These are phyloP conservation scores for Microcyclosporella mali DNA, from an alignment of 2,329 filamentous ascomycete species.

Conservation along the genomic window DNA sequence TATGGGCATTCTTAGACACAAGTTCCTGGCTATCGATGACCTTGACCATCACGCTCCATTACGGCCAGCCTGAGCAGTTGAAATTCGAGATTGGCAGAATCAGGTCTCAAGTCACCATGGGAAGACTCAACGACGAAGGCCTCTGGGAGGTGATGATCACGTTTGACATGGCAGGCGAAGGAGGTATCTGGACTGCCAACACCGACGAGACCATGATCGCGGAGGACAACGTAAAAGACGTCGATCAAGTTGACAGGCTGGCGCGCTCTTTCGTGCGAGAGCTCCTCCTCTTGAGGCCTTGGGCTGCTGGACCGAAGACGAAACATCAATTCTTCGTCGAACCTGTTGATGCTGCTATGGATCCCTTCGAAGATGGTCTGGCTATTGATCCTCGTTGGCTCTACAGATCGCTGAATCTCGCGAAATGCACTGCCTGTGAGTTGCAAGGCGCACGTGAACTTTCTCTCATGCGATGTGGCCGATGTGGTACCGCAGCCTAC, in stretches of 20 bases:
- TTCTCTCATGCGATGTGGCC: conserved; percentile 13
- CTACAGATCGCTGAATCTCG: conserved; percentile 12
- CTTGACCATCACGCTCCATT: conserved; percentile 6
- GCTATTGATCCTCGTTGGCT: conserved; percentile 20
- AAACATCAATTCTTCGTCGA: conserved; percentile 18
- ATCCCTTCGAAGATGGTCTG: conserved; percentile 17
- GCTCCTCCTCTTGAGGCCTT: conserved; percentile 9
- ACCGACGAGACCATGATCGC: conserved; percentile 20
- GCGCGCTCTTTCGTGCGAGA: conserved; percentile 8
- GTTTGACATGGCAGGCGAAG: conserved; percentile 6
- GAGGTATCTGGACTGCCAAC: conserved; percentile 13
- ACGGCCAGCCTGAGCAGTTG: conserved; percentile 1
- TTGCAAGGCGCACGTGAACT: not conserved
- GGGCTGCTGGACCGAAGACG: conserved; percentile 14
- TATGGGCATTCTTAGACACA: conserved; percentile 16
- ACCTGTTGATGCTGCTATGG: conserved; percentile 7
- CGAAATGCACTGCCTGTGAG: conserved; percentile 12
- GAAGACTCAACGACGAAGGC: conserved; percentile 12
- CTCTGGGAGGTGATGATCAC: conserved; percentile 17
- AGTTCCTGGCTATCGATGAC: conserved; percentile 20
- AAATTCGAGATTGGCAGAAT: conserved; percentile 21
- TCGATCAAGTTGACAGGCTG: conserved; percentile 9
- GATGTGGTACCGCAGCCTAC: conserved; percentile 21
- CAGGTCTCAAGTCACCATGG: conserved; percentile 15
- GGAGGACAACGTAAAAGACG: conserved; percentile 20